Evolutionary conservation across 768 basidiomycete genomes (phyloP), one percentile per base, ranked within the genome.

Genomic region (Pleurotus citrinopileatus): DNA sequence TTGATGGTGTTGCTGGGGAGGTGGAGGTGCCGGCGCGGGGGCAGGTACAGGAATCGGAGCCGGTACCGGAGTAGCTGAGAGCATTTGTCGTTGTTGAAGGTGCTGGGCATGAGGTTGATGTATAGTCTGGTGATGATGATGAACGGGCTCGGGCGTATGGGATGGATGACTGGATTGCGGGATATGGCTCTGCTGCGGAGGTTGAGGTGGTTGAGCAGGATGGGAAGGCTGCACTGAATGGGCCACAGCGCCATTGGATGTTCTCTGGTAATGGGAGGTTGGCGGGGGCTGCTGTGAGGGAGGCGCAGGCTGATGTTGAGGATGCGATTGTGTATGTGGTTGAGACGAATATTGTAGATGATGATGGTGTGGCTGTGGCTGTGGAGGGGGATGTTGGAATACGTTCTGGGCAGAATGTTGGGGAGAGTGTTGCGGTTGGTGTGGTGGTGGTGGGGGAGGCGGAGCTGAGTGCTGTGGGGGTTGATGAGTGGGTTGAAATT

Each of bases 381-480:
- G 45, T 10, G 32, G 53, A 22, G 63, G 66, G 59, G 63, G 63
- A 29, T 64, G 65, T 38, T 61, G 60, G n/a, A 57, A 59, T 15
- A 59, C 60, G 12, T 47, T 50, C 19, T 59, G 52, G 0, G 60
- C 57, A 1, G 59, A 57, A 29, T 63, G 61, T 1, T 63, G 42
- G n/a, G 57, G 17, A 22, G 40, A 26, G 19, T 32, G 37, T 6
- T 47, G 47, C 12, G 43, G n/a, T n/a, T n/a, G n/a, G n/a, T n/a
- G n/a, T 17, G 36, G 20, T 4, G 23, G 37, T 7, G 26, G 29
- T 13, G 46, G 34, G 13, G 32, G 43, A 25, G 28, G 46, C 8
- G 20, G 34, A n/a, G 60, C 62, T 29, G 62, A 57, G 2, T 65
- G 65, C 46, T 60, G 60, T 3, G 63, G 54, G 44, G 70, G 69